Evolutionary conservation across 192 early-diverging fungal species (phyloP).

Genomic region (Pilaira anomala): DNA sequence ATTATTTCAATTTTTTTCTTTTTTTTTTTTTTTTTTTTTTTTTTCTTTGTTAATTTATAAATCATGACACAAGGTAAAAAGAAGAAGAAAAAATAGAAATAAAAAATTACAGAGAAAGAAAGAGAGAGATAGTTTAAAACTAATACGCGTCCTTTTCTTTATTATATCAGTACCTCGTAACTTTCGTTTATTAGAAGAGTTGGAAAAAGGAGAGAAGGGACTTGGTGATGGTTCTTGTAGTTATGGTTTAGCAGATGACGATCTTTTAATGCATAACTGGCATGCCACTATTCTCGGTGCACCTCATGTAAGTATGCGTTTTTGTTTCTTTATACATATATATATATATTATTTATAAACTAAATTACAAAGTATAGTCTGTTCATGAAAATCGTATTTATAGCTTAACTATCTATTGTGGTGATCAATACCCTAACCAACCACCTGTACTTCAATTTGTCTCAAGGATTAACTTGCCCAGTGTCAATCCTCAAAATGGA

Average conservation of each 20-base stretch:
- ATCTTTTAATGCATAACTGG: conserved; percentile 80
- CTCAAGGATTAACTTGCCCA: conserved; percentile 81
- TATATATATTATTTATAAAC: not conserved
- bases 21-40: not conserved
- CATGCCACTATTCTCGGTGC: conserved; percentile 93
- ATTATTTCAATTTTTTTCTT: not conserved
- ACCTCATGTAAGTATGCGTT: conserved; percentile 67
- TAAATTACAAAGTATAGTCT: conserved; percentile 53
- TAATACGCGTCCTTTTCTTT: not conserved
- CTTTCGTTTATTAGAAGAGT: conserved; percentile 93
- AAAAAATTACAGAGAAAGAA: not conserved
- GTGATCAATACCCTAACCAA: conserved; percentile 77
- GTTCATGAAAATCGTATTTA: conserved; percentile 98
- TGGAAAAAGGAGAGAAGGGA: conserved; percentile 97
- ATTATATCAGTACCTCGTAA: conserved; percentile 51
- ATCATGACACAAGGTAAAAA: not conserved
- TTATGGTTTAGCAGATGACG: conserved; percentile 85
- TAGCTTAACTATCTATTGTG: conserved; percentile 80
- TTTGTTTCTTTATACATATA: too few relatives aligned
- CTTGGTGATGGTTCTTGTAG: conserved; percentile 90
- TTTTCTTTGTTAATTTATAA: not conserved
- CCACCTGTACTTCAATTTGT: conserved; percentile 80
- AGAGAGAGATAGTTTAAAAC: not conserved
- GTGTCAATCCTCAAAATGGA: conserved; percentile 81
- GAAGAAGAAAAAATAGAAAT: not conserved